A percentile compares a stretch with the other conserved stretches of the same genome.
Conservation (phyloP, 306 rosid genomes). For the Nissolia schottii region DNA sequence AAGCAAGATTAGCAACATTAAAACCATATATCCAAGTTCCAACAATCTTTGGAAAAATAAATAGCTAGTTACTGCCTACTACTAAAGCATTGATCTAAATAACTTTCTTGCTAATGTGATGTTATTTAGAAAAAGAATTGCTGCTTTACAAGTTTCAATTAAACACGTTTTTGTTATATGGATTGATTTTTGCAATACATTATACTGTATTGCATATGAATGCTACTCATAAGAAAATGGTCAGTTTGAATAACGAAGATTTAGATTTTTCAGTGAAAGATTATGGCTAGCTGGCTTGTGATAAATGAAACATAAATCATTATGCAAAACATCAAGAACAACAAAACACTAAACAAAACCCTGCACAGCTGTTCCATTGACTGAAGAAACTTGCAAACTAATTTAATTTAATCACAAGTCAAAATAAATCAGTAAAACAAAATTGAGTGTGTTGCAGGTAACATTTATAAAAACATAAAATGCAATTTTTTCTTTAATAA, state of each 20-base stretch:
- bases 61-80: neutral
- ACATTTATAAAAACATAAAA: neutral
- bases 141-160: neutral
- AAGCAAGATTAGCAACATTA: constrained; percentile 14
- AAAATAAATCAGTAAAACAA: neutral
- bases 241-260: too few species aligned
- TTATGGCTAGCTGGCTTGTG: too few species aligned
- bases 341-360: neutral
- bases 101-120: neutral
- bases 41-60: constrained; percentile 8
- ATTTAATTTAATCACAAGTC: neutral
- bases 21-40: constrained; percentile 14
- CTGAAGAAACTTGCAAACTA: neutral
- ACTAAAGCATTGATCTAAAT: neutral
- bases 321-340: neutral
- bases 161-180: neutral
- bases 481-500: neutral
- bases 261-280: too few species aligned
- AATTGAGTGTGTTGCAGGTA: neutral
- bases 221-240: neutral
- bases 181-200: neutral
- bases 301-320: neutral
- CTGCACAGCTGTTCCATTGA: neutral
- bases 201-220: neutral
- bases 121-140: neutral